Base-by-base conservation (phyloP, 345 rosid species). In the Nasturtium officinale region DNA sequence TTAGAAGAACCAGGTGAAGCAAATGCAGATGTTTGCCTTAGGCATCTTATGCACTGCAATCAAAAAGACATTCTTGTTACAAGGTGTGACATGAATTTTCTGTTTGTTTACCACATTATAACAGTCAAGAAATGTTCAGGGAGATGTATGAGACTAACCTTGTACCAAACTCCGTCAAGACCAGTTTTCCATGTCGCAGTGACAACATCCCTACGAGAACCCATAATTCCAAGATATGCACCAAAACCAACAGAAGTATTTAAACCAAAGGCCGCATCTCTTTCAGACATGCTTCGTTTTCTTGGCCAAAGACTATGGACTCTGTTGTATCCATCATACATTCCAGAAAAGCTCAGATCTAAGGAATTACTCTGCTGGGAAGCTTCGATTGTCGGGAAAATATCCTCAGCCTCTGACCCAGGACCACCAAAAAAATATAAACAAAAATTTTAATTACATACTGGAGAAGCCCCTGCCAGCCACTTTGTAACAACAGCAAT, bases 221-320 rank as follows among this genome's bases (percentile, higher is more conserved):
- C 99, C 99, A 92, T 90, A 60, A 92, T 91, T 52, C 99, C 99
- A 67, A 92, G 96, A 88, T 92, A 96, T n/a, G 87, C 81, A 61
- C 98, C 99, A 71, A 96, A 76, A 61, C 97, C 99, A 45, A 85
- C 91, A 6, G 96, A 92, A 57, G 94, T 92, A 72, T 92, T 90
- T 84, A 86, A 84, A 65, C 99, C 99, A 79, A 90, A 90, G 58
- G 97, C 99, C 7, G 98, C 99, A 85, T 92, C 98, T 82, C 99
- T 86, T 83, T 96, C 98, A 51, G 98, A 92, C 85, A 92, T 79
- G 61, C 98, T 84, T 6, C 98, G 96, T 83, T 90, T 92, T 90
- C 84, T 86, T 56, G 99, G 98, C 98, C 99, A 96, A 52, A 92
- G 74, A 55, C 94, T 85, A 70, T 83, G 87, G 33, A 87, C 82